These are phyloP conservation scores for Fusarium solani-melongenae DNA, from an alignment of 2,329 filamentous ascomycete species.

Conservation along the genomic window DNA sequence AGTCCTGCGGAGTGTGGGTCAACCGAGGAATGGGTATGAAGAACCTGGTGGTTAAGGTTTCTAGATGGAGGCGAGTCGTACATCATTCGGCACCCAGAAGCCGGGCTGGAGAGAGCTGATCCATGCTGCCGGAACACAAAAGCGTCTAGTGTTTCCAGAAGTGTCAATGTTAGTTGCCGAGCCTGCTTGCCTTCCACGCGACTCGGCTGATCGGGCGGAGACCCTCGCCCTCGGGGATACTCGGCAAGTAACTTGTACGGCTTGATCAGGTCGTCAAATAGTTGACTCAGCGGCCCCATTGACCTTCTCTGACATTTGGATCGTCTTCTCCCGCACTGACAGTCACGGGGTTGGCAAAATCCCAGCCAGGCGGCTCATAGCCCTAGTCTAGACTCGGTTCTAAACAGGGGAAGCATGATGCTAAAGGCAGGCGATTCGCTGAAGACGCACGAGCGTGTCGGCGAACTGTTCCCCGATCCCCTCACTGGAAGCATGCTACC, in stretches of 20 bases:
- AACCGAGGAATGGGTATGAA: not conserved
- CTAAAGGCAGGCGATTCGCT: not conserved
- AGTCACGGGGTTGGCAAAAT: not conserved
- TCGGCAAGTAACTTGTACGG: not conserved
- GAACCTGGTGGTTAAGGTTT: not conserved
- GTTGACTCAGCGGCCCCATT: not conserved
- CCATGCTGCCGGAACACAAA: not conserved
- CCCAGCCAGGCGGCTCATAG: not conserved
- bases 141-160: conserved; percentile 1
- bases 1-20: not conserved
- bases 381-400: not conserved
- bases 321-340: not conserved
- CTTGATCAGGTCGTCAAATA: not conserved
- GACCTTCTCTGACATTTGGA: not conserved
- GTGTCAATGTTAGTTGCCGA: not conserved
- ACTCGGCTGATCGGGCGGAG: not conserved
- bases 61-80: not conserved
- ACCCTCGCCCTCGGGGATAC: not conserved
- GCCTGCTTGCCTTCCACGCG: not conserved
- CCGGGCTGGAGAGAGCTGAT: not conserved
- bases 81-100: not conserved
- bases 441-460: not conserved
- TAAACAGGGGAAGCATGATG: not conserved
- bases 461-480: not conserved
- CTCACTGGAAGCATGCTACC: not conserved